Base-by-base conservation (phyloP, 345 rosid species). In the Adansonia digitata region DNA sequence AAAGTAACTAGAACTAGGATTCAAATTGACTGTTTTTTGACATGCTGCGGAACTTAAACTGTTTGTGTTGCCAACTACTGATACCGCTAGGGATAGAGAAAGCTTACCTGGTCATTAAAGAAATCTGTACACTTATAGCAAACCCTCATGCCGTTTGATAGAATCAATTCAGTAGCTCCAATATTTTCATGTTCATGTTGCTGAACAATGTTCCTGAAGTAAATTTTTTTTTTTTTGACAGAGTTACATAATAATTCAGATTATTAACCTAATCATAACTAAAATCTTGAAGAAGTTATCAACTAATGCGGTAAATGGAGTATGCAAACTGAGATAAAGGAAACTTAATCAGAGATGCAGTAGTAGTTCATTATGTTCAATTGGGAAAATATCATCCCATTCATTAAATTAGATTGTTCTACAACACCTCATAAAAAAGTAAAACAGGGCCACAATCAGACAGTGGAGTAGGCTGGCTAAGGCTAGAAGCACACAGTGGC, bases 71-170 rank as follows among this genome's bases (percentile, higher is more conserved):
- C 61, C 29, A 55, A 55, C 60, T 55, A 10, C 31, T 24, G 60
- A 42, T 24, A 55, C 31, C 7, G 31, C 26, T 11, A 20, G 15
- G 45, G 15, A 9, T 5, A 35, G 7, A 48, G 60, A 40, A 48
- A 49, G 18, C 75, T 59, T 84, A 94, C 98, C 98, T 94, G 94
- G 76, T 94, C 98, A 74, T 92, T 91, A 82, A 86, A 89, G 84
- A 89, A 90, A 79, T 93, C 92, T 17, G 98, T 93, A 26, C 88
- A 82, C 82, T 93, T 91, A 74, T 88, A 91, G 84, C 94, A 91
- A 78, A 91, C 86, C 68, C 87, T 82, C 91, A 91, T 88, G 74
- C 97, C 98, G 84, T 93, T 94, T 71, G 98, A 90, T 82, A 90
- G 80, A 52, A 87, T 79, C 75, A 94, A 70, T 77, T 94, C 98